These are phyloP conservation scores for Claviceps purpurea DNA, from an alignment of 2,329 filamentous ascomycete species.

Conservation along the genomic window DNA sequence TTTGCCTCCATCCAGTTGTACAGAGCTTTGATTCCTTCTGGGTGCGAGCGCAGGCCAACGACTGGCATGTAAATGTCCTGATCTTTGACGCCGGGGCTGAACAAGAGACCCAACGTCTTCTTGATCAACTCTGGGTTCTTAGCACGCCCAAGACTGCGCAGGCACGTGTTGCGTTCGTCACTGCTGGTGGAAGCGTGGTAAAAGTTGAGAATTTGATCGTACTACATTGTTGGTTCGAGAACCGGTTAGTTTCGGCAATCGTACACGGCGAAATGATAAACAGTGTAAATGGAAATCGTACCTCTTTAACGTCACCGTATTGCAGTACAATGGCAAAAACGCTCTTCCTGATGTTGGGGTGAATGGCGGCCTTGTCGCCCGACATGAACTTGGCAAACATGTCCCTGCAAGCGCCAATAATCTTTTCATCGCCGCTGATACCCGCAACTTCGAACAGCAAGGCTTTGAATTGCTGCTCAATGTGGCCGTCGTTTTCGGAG, in stretches of 20 bases:
- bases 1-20: conserved; percentile 76
- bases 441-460: conserved; percentile 80
- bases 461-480: conserved; percentile 88
- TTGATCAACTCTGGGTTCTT: conserved; percentile 69
- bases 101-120: conserved; percentile 61
- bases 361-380: conserved; percentile 69
- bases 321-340: conserved; percentile 78
- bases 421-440: conserved; percentile 61
- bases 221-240: conserved; percentile 29
- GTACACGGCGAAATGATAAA: not conserved
- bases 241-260: not conserved
- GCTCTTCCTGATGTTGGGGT: conserved; percentile 79
- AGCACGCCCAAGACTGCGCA: conserved; percentile 70
- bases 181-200: conserved; percentile 56
- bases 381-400: conserved; percentile 79
- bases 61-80: conserved; percentile 91
- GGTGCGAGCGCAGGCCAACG: conserved; percentile 61
- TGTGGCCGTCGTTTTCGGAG: conserved; percentile 70
- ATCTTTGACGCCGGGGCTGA: conserved; percentile 74
- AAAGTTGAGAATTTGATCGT: conserved; percentile 61
- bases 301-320: conserved; percentile 73
- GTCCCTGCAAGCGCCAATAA: conserved; percentile 69
- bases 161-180: conserved; percentile 83
- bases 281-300: conserved; percentile 20
- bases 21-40: conserved; percentile 64